Evolutionary conservation across 192 early-diverging fungal species (phyloP), one percentile per base, ranked within the genome.

Genomic region (Obelidium mucronatum): DNA sequence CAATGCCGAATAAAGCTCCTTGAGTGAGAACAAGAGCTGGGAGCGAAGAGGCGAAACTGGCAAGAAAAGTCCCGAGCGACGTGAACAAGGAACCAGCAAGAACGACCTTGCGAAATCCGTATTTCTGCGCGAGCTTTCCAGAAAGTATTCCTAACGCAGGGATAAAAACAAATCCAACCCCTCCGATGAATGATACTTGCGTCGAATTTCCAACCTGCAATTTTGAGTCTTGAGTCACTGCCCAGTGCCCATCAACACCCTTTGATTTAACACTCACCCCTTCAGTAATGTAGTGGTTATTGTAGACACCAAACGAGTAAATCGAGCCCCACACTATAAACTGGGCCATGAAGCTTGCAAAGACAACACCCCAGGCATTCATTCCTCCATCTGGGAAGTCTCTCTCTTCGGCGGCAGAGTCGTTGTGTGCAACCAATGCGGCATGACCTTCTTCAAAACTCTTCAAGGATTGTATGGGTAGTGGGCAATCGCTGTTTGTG

Each of bases 1-100:
- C 93, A 30, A 93, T 73, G 2, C 94, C 94, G 78, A 92, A 90
- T 68, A 96, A 51, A 3, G 93, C 71, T 8, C 91, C 92, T 76
- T 94, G 93, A 1, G 93, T 88, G 35, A 93, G 73, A 53, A 92
- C 86, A 19, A 94, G 42, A 34, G 51, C 22, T 51, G 42, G 42
- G 1, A 67, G 66, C 3, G 39, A 42, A 26, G 61, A 63, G 5
- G 86, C 78, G 28, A 70, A 70, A 26, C 52, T 58, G 13, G 76
- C 67, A 22, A 52, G 15, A 22, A 78, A 51, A 30, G 31, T 17
- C 4, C 68, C 68, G 15, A 72, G 5, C 2, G 85, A 83, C 52
- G 87, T 42, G 13, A 87, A 40, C 39, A 80, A 44, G 8, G 81
- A 86, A 3, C 91, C 91, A 5, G 81, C 73, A 17, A 85, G 55